Evolutionary conservation across 2,329 filamentous ascomycete genomes (phyloP).

Genomic region (Grosmannia huntii): DNA sequence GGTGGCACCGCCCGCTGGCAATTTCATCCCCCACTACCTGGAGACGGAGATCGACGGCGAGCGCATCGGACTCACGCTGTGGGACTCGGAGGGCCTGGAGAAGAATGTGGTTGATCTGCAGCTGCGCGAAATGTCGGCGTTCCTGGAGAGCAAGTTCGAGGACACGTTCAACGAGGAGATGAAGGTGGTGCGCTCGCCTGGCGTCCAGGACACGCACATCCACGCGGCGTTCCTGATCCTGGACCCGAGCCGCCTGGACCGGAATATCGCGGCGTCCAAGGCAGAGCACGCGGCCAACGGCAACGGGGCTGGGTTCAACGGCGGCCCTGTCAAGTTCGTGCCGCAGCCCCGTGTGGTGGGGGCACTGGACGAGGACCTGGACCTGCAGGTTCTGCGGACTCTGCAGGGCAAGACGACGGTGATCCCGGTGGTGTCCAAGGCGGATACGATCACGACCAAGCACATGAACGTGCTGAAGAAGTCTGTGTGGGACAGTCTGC

Average conservation of each 20-base stretch:
- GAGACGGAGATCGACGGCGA: slow-evolving; percentile 93
- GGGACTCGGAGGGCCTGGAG: slow-evolving; percentile 92
- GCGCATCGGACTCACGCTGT: slow-evolving; percentile 81
- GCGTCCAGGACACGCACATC: slow-evolving; percentile 90
- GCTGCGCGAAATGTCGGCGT: slow-evolving; percentile 77
- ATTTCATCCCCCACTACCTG: slow-evolving; percentile 78
- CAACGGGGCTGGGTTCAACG: slow-evolving; percentile 33
- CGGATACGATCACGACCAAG: slow-evolving; percentile 87
- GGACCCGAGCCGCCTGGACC: slow-evolving; percentile 74
- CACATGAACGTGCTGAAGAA: slow-evolving; percentile 91
- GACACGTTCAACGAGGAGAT: slow-evolving; percentile 96
- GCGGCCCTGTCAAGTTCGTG: slow-evolving; percentile 35
- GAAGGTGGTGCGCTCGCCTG: slow-evolving; percentile 88
- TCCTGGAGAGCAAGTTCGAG: slow-evolving; percentile 96
- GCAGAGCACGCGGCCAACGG: slow-evolving; percentile 19
- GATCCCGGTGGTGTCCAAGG: slow-evolving; percentile 90
- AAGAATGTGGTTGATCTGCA: slow-evolving; percentile 93
- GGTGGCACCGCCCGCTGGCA: slow-evolving; percentile 43
- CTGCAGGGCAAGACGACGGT: slow-evolving; percentile 90
- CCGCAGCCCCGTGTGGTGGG: slow-evolving; percentile 38
- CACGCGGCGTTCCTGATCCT: slow-evolving; percentile 89
- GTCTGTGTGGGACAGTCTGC: slow-evolving; percentile 78
- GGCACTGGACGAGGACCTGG: slow-evolving; percentile 74
- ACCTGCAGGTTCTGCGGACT: slow-evolving; percentile 77
- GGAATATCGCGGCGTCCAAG: slow-evolving; percentile 60